phyloP scores from a whole-genome alignment of 768 basidiomycete genomes.

The Termitomyces sp. region DNA sequence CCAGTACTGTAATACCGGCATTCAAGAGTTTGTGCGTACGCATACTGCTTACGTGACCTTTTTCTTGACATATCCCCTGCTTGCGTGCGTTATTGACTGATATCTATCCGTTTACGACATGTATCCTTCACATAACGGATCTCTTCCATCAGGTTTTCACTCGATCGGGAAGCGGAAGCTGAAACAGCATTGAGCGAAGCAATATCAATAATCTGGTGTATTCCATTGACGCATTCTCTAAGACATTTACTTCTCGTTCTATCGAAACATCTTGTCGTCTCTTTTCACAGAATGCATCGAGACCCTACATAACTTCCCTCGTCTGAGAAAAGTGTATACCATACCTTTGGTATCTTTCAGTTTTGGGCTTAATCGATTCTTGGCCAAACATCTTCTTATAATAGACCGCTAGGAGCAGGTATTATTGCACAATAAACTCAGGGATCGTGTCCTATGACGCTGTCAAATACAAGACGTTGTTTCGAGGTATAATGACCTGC shows the following conservation, averaged over 20 bases:
- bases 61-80: constrained; percentile 3
- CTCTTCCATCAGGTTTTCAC: constrained; percentile 12
- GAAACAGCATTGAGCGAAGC: neutral
- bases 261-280: constrained; percentile 15
- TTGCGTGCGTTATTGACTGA: neutral
- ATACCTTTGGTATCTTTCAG: constrained; percentile 21
- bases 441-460: no score
- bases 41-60: neutral
- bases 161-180: constrained; percentile 4
- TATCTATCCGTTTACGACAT: neutral
- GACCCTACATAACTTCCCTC: constrained; percentile 13
- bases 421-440: constrained; percentile 5
- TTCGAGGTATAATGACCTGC: neutral
- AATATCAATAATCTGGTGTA: neutral
- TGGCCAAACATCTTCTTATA: constrained; percentile 13
- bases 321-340: constrained; percentile 11
- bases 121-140: constrained; percentile 1
- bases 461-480: neutral
- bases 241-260: constrained; percentile 8
- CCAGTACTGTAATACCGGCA: neutral
- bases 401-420: neutral
- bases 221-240: neutral
- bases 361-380: constrained; percentile 13
- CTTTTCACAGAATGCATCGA: constrained; percentile 16
- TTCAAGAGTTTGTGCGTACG: neutral